phyloP scores from a whole-genome alignment of 140 eudicot species.

The Ambrosia hybrid region DNA sequence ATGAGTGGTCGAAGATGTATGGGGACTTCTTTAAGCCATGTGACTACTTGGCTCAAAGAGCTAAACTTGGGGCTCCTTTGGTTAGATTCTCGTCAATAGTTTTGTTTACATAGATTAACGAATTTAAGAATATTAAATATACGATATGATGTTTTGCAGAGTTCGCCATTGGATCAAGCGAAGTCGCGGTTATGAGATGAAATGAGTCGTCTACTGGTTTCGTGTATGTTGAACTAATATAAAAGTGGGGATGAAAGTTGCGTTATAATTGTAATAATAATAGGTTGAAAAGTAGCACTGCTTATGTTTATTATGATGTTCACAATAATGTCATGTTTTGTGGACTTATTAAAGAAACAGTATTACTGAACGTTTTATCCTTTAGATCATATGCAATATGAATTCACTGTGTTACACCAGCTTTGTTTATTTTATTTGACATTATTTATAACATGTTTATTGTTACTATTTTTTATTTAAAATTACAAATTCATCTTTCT shows the following conservation, averaged over 20 bases:
- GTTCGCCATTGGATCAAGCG: conserved; percentile 42
- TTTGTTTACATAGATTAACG: neutral
- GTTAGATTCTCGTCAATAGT: conserved; percentile 38
- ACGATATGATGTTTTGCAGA: conserved; percentile 36
- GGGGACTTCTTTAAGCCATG: conserved; percentile 92
- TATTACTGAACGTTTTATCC: neutral
- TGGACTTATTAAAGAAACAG: neutral
- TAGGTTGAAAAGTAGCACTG: neutral
- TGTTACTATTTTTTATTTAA: no score
- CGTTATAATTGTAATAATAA: conserved; percentile 7
- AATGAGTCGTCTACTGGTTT: conserved; percentile 11
- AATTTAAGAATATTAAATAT: neutral
- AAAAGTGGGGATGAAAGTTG: neutral
- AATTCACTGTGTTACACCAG: no score
- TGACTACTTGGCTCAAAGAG: conserved; percentile 66
- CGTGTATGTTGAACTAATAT: conserved; percentile 4
- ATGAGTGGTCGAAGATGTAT: conserved; percentile 69
- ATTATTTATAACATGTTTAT: no score
- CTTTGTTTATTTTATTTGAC: no score
- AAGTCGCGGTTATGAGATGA: conserved; percentile 44
- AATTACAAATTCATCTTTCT: no score
- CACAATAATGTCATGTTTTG: neutral
- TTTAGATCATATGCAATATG: no score
- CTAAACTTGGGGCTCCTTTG: conserved; percentile 80
- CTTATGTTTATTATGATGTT: conserved; percentile 4